Evolutionary conservation across 1,284 basidiomycete genomes (phyloP).

Genomic region (Puccinia polysora): DNA sequence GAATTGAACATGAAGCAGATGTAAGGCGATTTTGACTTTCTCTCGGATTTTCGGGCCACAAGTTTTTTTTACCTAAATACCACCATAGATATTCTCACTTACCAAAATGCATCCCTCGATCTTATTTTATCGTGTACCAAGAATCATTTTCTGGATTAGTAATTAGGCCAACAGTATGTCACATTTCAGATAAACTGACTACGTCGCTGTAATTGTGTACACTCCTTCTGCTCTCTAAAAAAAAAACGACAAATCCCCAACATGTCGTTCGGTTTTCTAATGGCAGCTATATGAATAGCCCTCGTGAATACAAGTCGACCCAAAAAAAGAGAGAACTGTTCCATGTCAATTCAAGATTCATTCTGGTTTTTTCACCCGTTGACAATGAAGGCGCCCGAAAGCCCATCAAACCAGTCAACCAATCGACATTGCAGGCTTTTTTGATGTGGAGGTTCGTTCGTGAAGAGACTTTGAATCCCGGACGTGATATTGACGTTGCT

Average conservation of each 20-base stretch:
- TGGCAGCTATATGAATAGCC: constrained; percentile 6
- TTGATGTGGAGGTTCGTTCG: constrained; percentile 67
- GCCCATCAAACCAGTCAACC: background rate
- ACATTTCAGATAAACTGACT: background rate
- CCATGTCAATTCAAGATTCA: constrained; percentile 60
- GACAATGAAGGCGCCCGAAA: constrained; percentile 45
- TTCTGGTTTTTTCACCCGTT: constrained; percentile 50
- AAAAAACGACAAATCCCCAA: background rate
- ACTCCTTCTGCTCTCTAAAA: background rate
- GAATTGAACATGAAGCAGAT: constrained; percentile 34
- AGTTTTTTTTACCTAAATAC: background rate
- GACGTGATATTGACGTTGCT: constrained; percentile 56
- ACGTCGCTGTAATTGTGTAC: background rate
- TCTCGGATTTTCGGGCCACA: background rate
- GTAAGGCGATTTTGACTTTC: background rate
- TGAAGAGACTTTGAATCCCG: constrained; percentile 55
- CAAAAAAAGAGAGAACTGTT: constrained; percentile 63
- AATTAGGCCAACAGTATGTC: too few species aligned
- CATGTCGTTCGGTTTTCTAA: background rate
- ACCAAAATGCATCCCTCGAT: too few species aligned
- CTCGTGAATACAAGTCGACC: constrained; percentile 60
- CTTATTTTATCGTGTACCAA: too few species aligned
- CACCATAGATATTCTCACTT: background rate
- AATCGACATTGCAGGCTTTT: constrained; percentile 56
- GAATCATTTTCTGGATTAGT: too few species aligned